Conservation (phyloP, 768 basidiomycete genomes). For the Trametes punicea region DNA sequence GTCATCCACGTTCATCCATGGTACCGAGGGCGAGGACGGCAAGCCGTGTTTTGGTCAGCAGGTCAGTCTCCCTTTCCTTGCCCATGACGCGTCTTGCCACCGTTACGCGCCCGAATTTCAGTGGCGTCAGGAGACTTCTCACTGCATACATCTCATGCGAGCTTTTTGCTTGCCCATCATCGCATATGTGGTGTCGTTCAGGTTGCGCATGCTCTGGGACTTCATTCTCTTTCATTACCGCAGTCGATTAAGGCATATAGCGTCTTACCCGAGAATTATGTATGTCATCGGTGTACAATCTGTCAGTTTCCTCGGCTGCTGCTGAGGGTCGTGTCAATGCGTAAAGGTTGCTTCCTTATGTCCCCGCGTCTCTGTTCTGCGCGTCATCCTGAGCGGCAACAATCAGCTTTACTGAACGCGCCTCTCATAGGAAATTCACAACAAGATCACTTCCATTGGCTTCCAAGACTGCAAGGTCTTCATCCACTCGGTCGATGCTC, state of each 20-base stretch:
- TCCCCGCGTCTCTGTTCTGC: too few relatives aligned
- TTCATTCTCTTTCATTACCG: background rate
- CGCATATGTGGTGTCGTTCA: too few relatives aligned
- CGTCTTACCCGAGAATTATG: too few relatives aligned
- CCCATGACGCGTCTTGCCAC: constrained; percentile 12
- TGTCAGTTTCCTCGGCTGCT: too few relatives aligned
- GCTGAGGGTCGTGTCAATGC: background rate
- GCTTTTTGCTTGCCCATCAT: background rate
- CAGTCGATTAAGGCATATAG: too few relatives aligned
- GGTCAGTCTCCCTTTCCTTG: constrained; percentile 44
- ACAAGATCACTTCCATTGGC: constrained; percentile 90
- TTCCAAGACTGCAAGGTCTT: constrained; percentile 98
- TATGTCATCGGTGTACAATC: too few relatives aligned
- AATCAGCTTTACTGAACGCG: background rate
- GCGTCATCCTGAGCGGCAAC: too few relatives aligned
- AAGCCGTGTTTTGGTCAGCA: constrained; percentile 90
- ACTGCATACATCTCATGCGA: too few relatives aligned
- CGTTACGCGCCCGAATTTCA: background rate
- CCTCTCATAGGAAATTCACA: constrained; percentile 82
- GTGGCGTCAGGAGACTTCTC: background rate
- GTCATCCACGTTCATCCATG: constrained; percentile 95
- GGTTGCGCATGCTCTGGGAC: too few relatives aligned
- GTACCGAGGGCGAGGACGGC: constrained; percentile 93
- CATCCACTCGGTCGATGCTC: constrained; percentile 97
- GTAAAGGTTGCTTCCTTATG: too few relatives aligned